Evolutionary conservation across 192 early-diverging fungal genomes (phyloP).

Genomic region (Coemansia sp.): DNA sequence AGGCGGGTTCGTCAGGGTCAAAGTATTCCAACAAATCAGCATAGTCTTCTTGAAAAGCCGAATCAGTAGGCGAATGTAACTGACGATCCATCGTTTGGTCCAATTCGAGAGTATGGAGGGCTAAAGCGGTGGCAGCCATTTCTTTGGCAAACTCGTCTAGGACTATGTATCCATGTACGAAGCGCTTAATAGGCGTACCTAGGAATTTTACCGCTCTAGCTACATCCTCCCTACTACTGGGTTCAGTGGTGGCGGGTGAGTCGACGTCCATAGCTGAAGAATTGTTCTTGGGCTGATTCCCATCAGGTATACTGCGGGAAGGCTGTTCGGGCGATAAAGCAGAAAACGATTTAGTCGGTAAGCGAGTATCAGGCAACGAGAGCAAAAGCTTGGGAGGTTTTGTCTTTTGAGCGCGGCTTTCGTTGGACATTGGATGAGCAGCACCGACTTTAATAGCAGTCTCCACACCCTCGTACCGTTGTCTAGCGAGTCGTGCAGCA

Average conservation of each 20-base stretch:
- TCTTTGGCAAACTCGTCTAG: constrained; percentile 70
- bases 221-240: constrained; percentile 19
- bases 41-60: constrained; percentile 24
- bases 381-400: too few species aligned
- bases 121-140: constrained; percentile 62
- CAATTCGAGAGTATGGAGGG: constrained; percentile 53
- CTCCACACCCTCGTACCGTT: constrained; percentile 48
- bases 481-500: constrained; percentile 40
- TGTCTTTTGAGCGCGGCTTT: background rate
- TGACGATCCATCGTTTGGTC: constrained; percentile 27
- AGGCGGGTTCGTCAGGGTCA: constrained; percentile 43
- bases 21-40: constrained; percentile 50
- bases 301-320: too few species aligned
- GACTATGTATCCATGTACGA: constrained; percentile 65
- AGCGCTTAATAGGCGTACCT: constrained; percentile 55
- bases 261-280: constrained; percentile 1
- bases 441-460: constrained; percentile 50
- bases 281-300: background rate
- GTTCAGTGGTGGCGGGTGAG: too few species aligned
- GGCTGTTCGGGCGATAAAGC: too few species aligned
- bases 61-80: background rate
- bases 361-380: too few species aligned
- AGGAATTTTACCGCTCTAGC: constrained; percentile 28
- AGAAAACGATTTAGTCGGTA: too few species aligned
- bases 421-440: constrained; percentile 21